phyloP scores from a whole-genome alignment of 2,329 filamentous ascomycete species.

The Aspergillus ruber region DNA sequence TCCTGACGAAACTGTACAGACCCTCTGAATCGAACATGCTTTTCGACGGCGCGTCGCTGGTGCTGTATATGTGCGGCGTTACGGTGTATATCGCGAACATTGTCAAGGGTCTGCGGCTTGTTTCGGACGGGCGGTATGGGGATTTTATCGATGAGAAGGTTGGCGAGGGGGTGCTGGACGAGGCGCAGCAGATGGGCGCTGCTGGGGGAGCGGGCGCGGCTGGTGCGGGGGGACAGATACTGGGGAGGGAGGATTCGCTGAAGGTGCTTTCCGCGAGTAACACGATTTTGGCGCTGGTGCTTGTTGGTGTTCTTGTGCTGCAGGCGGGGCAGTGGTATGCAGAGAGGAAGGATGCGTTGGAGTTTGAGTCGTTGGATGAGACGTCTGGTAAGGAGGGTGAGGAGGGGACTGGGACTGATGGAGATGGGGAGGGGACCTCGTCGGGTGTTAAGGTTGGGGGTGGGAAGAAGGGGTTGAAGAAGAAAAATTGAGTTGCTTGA shows the following conservation, averaged over 20 bases:
- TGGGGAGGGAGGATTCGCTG: constrained; percentile 81
- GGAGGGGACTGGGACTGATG: background rate
- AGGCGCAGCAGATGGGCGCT: background rate
- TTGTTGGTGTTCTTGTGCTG: constrained; percentile 84
- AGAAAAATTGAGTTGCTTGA: constrained; percentile 22
- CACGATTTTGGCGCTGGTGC: constrained; percentile 86
- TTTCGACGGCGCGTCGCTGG: constrained; percentile 71
- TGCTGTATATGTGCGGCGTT: constrained; percentile 75
- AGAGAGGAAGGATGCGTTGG: constrained; percentile 82
- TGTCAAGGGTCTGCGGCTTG: constrained; percentile 83
- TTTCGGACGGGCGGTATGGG: constrained; percentile 65
- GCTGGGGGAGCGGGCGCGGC: background rate
- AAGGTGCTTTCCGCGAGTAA: constrained; percentile 90
- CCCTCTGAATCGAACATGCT: constrained; percentile 92
- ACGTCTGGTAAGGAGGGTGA: constrained; percentile 1
- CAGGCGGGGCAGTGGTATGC: constrained; percentile 99
- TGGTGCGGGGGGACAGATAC: constrained; percentile 56
- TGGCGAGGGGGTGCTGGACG: constrained; percentile 49
- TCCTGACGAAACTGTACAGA: constrained; percentile 90
- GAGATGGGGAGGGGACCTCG: constrained; percentile 7
- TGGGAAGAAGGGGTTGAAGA: constrained; percentile 15
- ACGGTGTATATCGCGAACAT: constrained; percentile 96
- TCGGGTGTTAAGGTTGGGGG: constrained; percentile 6
- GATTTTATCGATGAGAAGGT: constrained; percentile 30
- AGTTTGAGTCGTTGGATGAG: constrained; percentile 54